phyloP scores from a whole-genome alignment of 1,284 basidiomycete species.

The Coniferiporia sulphurascens region DNA sequence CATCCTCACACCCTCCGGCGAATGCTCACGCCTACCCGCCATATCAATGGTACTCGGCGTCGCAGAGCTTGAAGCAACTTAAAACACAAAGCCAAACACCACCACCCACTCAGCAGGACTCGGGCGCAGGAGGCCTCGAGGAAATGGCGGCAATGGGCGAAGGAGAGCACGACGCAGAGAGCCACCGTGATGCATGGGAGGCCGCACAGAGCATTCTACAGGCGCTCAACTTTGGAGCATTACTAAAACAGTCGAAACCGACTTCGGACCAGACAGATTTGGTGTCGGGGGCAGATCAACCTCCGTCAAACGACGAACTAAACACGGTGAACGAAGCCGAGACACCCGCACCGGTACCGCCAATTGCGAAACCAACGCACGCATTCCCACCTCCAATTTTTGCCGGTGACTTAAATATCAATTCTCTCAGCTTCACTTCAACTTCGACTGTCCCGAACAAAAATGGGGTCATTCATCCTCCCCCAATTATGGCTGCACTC shows the following conservation, averaged over 20 bases:
- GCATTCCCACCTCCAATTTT: conserved; percentile 1
- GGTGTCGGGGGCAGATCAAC: conserved; percentile 17
- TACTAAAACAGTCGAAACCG: conserved; percentile 37
- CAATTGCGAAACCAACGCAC: not conserved
- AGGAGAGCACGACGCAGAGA: conserved; percentile 37
- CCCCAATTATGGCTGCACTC: not conserved
- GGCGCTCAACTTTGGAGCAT: conserved; percentile 63
- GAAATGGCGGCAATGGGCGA: conserved; percentile 9
- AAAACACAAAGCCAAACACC: conserved; percentile 4
- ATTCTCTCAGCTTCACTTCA: not conserved
- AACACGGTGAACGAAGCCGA: not conserved
- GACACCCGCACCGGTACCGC: not conserved
- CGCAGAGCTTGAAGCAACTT: not conserved
- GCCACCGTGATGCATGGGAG: conserved; percentile 55
- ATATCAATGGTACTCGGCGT: conserved; percentile 8
- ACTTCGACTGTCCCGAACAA: not conserved
- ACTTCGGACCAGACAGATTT: conserved; percentile 26
- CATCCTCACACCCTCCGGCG: conserved; percentile 17
- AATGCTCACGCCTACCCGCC: conserved; percentile 7
- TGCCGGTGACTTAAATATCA: not conserved
- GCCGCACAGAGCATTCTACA: conserved; percentile 72
- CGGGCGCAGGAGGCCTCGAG: not conserved
- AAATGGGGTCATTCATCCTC: not conserved
- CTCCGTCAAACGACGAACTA: not conserved
- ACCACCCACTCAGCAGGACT: not conserved